Evolutionary conservation across 177 flowering plant genomes (phyloP), one percentile per base, ranked within the genome.

Genomic region (Vitis hybrid): DNA sequence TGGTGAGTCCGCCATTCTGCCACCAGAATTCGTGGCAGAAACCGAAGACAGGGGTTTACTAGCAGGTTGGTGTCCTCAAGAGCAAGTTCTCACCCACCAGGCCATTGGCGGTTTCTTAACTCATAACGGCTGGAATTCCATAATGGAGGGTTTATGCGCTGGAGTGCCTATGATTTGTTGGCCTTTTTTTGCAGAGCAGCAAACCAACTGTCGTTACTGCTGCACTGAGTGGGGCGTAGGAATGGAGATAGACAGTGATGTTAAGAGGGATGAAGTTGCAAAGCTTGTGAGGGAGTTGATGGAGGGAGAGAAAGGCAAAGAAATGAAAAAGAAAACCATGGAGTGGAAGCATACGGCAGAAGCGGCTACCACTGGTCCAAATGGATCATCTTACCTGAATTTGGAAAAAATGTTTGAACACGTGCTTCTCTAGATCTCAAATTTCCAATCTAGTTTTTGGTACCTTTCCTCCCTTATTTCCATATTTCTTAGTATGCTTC

Each of bases 161-260:
- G 69, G 69, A 5, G 69, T 66, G 49, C 69, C 69, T 15, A n/a
- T 66, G 58, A 5, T 55, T 53, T 53, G 69, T 22, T 66, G 69
- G 69, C 69, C 69, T 1, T 66, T 53, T 12, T 53, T 53, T 9
- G 16, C 49, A 1, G 69, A 66, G 12, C 69, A 66, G 33, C 16
- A 3, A 13, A 66, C 60, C 3, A 66, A 66, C 20, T 26, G 59
- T 11, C 3, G 5, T 3, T 55, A 5, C 29, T n/a, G 29, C 3
- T 55, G 69, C 60, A 29, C 5, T 8, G 29, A 55, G 4, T 66
- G 69, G 69, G 69, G 69, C 3, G 11, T 55, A 1, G 69, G 60
- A 2, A 11, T 52, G 69, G 69, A 66, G 26, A 55, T 66, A 3
- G 19, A 66, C 22, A n/a, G n/a, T 29, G 69, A 66, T 66, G 69